phyloP scores from a whole-genome alignment of 2,329 filamentous ascomycete species.

The Colletotrichum sp. region DNA sequence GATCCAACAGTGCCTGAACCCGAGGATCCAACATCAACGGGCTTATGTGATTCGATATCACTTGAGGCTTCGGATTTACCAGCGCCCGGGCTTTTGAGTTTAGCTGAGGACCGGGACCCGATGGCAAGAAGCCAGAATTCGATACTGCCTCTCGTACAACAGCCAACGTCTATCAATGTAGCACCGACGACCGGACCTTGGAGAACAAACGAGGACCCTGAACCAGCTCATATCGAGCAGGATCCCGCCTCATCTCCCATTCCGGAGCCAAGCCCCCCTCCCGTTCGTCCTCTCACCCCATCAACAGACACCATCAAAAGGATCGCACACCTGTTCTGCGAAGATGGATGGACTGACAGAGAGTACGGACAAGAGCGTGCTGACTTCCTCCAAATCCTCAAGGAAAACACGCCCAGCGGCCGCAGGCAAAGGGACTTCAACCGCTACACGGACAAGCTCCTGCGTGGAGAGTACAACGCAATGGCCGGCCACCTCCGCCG shows the following conservation, averaged over 20 bases:
- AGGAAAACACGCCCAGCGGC: background rate
- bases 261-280: background rate
- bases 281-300: background rate
- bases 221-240: background rate
- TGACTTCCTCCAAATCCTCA: background rate
- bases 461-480: background rate
- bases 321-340: background rate
- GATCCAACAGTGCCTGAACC: background rate
- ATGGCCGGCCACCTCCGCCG: background rate
- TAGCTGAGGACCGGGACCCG: background rate
- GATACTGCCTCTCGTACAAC: background rate
- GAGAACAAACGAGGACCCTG: background rate
- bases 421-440: background rate
- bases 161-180: too few species aligned
- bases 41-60: too few species aligned
- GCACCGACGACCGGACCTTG: background rate
- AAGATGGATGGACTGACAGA: background rate
- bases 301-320: background rate
- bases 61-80: too few species aligned
- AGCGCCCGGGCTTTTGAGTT: too few species aligned
- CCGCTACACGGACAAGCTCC: background rate
- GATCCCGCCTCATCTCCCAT: background rate
- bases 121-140: background rate
- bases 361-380: too few species aligned
- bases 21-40: too few species aligned